Conservation (phyloP, 495 filamentous ascomycete species). For the Penicillium angulare region DNA sequence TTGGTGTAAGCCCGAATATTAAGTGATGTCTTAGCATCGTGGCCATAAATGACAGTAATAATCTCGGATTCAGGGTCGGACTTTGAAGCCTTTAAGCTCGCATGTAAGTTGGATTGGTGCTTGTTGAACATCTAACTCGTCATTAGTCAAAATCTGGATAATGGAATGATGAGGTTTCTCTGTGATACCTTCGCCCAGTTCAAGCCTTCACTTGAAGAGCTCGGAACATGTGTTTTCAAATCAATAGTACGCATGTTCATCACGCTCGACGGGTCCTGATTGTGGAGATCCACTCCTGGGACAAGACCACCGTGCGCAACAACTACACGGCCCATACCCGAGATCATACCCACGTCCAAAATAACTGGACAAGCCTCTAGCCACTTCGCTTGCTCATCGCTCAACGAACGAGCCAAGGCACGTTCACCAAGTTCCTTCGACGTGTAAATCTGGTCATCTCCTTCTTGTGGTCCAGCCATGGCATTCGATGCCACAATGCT, state of each 20-base stretch:
- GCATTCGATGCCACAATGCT: conserved; percentile 31
- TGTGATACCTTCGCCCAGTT: conserved; percentile 64
- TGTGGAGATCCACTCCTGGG: conserved; percentile 65
- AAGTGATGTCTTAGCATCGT: conserved; percentile 73
- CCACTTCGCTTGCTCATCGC: conserved; percentile 65
- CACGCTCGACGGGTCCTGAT: conserved; percentile 73
- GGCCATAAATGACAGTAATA: conserved; percentile 76
- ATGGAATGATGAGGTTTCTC: background rate
- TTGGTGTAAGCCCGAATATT: conserved; percentile 68
- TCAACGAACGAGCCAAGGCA: conserved; percentile 51
- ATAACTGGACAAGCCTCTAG: conserved; percentile 72
- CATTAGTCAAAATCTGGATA: background rate
- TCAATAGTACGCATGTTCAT: conserved; percentile 93
- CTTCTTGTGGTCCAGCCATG: conserved; percentile 7
- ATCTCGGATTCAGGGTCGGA: conserved; percentile 23
- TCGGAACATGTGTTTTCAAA: conserved; percentile 58
- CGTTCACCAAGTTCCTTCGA: conserved; percentile 36
- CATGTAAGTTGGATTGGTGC: conserved; percentile 42
- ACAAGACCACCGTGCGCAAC: conserved; percentile 86
- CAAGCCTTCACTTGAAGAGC: conserved; percentile 52
- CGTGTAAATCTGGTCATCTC: conserved; percentile 6
- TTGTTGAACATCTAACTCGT: conserved; percentile 55
- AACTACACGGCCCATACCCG: conserved; percentile 55
- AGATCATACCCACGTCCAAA: conserved; percentile 61
- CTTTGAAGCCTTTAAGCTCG: conserved; percentile 16